A percentile compares a stretch with the other conserved stretches of the same genome.
Evolutionary conservation across 306 rosid genomes (phyloP).

Genomic region (Rosa multiflora): DNA sequence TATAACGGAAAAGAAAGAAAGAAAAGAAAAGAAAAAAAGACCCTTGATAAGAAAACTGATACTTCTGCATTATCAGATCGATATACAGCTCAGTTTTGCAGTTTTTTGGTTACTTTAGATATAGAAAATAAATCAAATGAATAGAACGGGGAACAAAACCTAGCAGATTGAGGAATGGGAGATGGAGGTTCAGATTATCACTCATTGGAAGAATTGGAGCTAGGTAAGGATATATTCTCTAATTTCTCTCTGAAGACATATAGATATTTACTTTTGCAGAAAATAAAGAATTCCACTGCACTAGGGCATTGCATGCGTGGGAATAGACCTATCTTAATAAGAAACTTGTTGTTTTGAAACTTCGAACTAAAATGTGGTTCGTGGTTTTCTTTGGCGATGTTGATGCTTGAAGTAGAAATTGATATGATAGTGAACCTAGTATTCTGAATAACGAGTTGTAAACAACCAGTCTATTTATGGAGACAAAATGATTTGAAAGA

Average conservation of each 20-base stretch:
- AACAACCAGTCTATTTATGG: neutral
- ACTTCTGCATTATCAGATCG: neutral
- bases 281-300: neutral
- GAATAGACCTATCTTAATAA: neutral
- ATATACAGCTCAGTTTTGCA: neutral
- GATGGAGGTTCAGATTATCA: neutral
- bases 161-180: conserved; percentile 12
- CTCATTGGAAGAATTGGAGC: conserved; percentile 31
- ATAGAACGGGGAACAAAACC: conserved; percentile 12
- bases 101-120: neutral
- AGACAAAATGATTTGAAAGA: neutral
- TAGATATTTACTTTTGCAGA: neutral
- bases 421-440: neutral
- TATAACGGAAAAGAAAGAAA: no score
- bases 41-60: neutral
- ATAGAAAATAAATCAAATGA: no score
- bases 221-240: conserved; percentile 21
- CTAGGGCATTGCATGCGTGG: neutral
- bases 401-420: neutral
- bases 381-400: no score
- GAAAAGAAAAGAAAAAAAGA: no score
- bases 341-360: neutral
- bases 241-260: neutral
- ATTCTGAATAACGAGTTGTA: neutral
- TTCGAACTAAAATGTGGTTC: neutral